phyloP scores from a whole-genome alignment of 2,329 filamentous ascomycete genomes.

The Madurella fahalii region DNA sequence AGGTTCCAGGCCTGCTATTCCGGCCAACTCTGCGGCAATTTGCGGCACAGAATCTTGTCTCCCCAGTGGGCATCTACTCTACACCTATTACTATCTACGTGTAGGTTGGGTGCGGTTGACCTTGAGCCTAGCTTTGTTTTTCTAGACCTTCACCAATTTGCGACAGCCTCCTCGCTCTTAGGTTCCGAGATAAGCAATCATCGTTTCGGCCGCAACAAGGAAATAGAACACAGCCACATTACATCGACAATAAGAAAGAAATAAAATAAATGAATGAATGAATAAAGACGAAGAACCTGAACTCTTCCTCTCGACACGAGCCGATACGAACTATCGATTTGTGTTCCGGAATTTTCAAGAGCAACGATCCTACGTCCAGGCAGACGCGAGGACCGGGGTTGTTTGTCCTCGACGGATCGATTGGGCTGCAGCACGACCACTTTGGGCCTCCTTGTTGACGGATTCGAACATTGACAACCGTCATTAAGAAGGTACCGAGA shows the following conservation, averaged over 20 bases:
- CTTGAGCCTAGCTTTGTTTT: neutral
- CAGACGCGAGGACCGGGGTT: neutral
- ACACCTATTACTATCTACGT: too few species aligned
- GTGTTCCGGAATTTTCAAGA: slow-evolving; percentile 5
- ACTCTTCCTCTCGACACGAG: neutral
- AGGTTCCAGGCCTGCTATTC: slow-evolving; percentile 18
- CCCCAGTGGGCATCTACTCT: neutral
- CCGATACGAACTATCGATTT: neutral
- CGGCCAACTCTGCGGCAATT: slow-evolving; percentile 19
- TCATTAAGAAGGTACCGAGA: neutral
- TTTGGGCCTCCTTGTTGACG: neutral
- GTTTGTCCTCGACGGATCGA: neutral
- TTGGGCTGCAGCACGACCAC: neutral
- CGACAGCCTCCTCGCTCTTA: neutral
- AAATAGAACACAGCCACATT: neutral
- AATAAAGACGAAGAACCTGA: neutral
- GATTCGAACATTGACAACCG: neutral
- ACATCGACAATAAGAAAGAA: neutral
- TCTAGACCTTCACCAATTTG: neutral
- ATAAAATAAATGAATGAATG: too few species aligned
- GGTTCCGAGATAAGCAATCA: neutral
- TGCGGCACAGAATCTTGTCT: slow-evolving; percentile 19
- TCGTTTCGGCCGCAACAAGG: neutral
- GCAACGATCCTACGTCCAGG: neutral
- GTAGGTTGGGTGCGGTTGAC: too few species aligned